Conservation (phyloP, 257 asterid genomes). For the Solanum dulcamara region DNA sequence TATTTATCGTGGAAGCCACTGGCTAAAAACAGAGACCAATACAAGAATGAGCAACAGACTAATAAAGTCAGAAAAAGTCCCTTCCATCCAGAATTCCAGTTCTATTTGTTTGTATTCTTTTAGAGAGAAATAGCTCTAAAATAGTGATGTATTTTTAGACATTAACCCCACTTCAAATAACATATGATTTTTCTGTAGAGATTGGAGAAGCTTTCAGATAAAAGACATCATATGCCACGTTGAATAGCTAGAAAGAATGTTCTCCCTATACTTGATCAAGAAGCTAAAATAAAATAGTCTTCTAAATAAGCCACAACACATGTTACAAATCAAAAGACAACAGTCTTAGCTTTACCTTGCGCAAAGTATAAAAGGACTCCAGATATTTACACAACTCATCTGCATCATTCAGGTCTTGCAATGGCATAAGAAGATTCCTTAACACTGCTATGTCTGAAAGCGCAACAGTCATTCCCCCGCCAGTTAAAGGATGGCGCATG, state of each 20-base stretch:
- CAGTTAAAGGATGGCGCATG: conserved; percentile 58
- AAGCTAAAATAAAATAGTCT: not conserved
- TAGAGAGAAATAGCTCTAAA: not conserved
- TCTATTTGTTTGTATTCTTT: not conserved
- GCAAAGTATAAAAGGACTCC: conserved; percentile 37
- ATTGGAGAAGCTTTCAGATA: not conserved
- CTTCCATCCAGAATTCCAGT: not conserved
- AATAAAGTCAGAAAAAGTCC: not conserved
- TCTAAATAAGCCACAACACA: not conserved
- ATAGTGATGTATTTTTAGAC: not conserved
- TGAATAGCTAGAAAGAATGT: not conserved
- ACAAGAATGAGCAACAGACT: not conserved
- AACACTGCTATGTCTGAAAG: conserved; percentile 44
- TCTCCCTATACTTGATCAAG: not conserved
- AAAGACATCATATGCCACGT: not conserved
- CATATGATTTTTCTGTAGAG: not conserved
- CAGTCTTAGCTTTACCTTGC: conserved; percentile 23
- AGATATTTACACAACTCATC: conserved; percentile 29
- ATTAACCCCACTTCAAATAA: not conserved
- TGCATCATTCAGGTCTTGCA: conserved; percentile 30
- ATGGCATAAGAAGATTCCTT: conserved; percentile 30
- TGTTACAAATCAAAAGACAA: not conserved
- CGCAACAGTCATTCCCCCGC: conserved; percentile 57
- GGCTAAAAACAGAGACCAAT: conserved; percentile 22
- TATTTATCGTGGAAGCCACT: conserved; percentile 43